phyloP scores from a whole-genome alignment of 106 monocot species.

The Ottelia alismoides region DNA sequence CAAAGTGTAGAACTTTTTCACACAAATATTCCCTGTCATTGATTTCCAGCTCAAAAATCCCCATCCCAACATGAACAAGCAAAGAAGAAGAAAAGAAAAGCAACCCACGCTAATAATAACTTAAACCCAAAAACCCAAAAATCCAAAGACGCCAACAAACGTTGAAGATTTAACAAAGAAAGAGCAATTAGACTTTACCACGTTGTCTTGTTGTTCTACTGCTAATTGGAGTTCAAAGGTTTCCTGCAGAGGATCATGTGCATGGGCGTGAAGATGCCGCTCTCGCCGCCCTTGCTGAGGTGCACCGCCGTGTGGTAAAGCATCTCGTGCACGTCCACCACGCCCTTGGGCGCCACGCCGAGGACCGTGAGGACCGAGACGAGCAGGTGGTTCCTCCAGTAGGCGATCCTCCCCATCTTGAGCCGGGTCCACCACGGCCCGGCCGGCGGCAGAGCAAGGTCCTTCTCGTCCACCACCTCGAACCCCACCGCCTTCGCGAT shows the following conservation, averaged over 20 bases:
- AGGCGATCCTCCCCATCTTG: conserved; percentile 70
- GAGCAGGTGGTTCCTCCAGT: conserved; percentile 77
- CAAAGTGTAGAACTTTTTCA: too few species aligned
- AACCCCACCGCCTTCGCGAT: conserved; percentile 52
- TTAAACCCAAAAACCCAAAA: too few species aligned
- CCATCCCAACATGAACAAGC: too few species aligned
- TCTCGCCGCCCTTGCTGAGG: conserved; percentile 59
- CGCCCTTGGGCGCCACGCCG: conserved; percentile 68
- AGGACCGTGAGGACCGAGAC: conserved; percentile 41
- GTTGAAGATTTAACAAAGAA: too few species aligned
- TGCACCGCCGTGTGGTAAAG: conserved; percentile 62
- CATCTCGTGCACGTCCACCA: conserved; percentile 85
- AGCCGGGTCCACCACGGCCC: conserved; percentile 80
- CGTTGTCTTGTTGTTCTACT: too few species aligned
- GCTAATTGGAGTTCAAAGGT: too few species aligned
- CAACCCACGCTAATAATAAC: too few species aligned
- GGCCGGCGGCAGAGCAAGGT: conserved; percentile 54
- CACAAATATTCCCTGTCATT: too few species aligned
- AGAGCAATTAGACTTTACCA: too few species aligned
- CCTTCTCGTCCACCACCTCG: conserved; percentile 61
- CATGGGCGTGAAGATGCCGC: conserved; percentile 83
- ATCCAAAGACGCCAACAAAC: too few species aligned
- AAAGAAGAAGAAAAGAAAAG: too few species aligned
- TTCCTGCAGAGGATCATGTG: conserved; percentile 83
- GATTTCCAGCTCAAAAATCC: too few species aligned